Percentiles rank a stretch among this genome's conserved stretches.
Conservation (phyloP, 2,329 filamentous ascomycete species). For the Leptodontidium sp. region DNA sequence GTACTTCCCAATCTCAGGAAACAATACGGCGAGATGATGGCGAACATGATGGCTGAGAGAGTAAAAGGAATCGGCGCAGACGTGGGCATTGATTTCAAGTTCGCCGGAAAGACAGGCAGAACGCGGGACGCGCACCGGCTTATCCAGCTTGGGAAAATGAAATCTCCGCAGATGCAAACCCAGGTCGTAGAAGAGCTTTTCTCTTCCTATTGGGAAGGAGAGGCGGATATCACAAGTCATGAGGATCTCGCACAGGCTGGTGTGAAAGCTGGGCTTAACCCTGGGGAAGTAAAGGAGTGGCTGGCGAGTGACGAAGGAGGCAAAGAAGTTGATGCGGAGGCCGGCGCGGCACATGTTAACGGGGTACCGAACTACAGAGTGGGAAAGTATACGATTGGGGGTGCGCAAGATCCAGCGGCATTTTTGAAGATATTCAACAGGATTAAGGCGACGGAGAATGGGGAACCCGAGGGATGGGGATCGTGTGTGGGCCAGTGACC, state of each 20-base stretch:
- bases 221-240: constrained; percentile 3
- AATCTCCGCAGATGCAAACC: constrained; percentile 5
- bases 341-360: constrained; percentile 1
- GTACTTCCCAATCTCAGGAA: not conserved
- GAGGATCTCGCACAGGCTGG: constrained; percentile 1
- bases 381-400: not conserved
- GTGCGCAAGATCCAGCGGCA: not conserved
- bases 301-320: not conserved
- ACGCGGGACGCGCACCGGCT: not conserved
- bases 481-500: constrained; percentile 1
- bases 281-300: not conserved
- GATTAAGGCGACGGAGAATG: constrained; percentile 2
- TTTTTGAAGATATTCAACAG: constrained; percentile 5
- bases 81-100: not conserved
- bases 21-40: constrained; percentile 1
- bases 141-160: not conserved
- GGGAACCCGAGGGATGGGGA: not conserved
- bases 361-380: constrained; percentile 4
- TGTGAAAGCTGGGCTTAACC: not conserved
- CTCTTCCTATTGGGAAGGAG: constrained; percentile 1
- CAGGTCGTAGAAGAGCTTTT: not conserved
- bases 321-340: not conserved
- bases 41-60: not conserved
- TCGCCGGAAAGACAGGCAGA: not conserved
- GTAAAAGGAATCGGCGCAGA: constrained; percentile 6